Evolutionary conservation across 2,329 filamentous ascomycete genomes (phyloP), one percentile per base, ranked within the genome.

Genomic region (Penicillium sp.): DNA sequence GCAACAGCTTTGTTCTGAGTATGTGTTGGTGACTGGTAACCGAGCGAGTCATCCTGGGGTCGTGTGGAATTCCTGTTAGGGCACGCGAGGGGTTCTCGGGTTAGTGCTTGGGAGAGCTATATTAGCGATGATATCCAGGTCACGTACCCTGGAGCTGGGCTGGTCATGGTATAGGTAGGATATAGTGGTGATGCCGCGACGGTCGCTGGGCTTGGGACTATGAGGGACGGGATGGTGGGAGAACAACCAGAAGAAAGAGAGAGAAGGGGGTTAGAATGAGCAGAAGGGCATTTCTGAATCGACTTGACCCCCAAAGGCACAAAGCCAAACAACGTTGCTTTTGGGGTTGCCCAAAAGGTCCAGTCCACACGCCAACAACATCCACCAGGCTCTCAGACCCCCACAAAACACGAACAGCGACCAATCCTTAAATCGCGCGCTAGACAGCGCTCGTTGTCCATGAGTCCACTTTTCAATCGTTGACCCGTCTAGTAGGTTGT

Each of bases 321-420:
- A 50, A 50, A n/a, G n/a, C n/a, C 47, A 50, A 13, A 35, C n/a
- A 5, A 22, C 26, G n/a, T 35, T 51, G 17, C 49, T 51, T 35
- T 51, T 51, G 49, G 28, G 45, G 45, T 49, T 49, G 26, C 19
- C 26, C 45, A 30, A 30, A 19, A 51, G 28, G 47, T 37, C 19
- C 22, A 40, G 33, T n/a, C n/a, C 22, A 37, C 30, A 35, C 26
- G 35, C 15, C 26, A 53, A 47, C 12, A 17, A 30, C 24, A 55
- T 35, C 30, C 56, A 33, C 24, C 19, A 26, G 50, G 51, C 42
- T 42, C 58, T 60, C 53, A 56, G 58, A 44, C 58, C 58, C 57
- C 50, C 50, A 42, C 40, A 24, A 17, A 49, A 8, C 7, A 13
- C 24, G 53, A 26, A 28, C 13, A 19, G 8, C 53, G 26, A n/a